Percentiles rank a stretch among this genome's conserved stretches.
Conservation (phyloP, 179 eudicot species). For the Carnegiea gigantea region DNA sequence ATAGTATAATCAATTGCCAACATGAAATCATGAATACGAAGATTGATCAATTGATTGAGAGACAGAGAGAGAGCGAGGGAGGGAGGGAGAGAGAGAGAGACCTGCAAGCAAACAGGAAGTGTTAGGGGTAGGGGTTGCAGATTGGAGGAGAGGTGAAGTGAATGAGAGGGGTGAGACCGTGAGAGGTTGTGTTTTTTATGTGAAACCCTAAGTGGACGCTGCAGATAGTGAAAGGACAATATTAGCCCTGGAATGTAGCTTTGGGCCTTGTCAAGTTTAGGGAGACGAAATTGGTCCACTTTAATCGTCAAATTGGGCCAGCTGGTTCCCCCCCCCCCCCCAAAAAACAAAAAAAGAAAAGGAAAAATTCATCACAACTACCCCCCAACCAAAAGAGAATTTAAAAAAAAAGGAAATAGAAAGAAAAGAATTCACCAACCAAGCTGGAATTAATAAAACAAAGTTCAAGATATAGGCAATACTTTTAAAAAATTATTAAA, state of each 20-base stretch:
- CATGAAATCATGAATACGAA: neutral
- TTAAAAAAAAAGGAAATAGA: too few species aligned
- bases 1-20: neutral
- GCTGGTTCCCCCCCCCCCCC: too few species aligned
- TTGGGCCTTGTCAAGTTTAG: neutral
- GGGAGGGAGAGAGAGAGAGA: neutral
- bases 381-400: too few species aligned
- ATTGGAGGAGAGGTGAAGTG: neutral
- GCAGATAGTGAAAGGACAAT: neutral
- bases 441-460: too few species aligned
- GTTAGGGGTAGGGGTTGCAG: constrained; percentile 15
- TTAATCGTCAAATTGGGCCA: too few species aligned
- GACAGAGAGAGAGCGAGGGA: neutral
- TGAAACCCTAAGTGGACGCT: constrained; percentile 19
- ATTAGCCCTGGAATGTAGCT: neutral
- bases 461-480: too few species aligned
- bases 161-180: neutral
- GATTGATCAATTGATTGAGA: neutral
- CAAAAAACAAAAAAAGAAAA: too few species aligned
- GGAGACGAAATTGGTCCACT: too few species aligned
- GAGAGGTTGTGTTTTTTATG: constrained; percentile 3
- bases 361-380: too few species aligned
- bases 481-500: too few species aligned
- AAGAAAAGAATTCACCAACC: too few species aligned
- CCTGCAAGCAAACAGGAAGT: neutral